Percentiles rank a stretch among this genome's conserved stretches.
Conservation (phyloP, 345 rosid genomes). For the Hypericum androsaemum region DNA sequence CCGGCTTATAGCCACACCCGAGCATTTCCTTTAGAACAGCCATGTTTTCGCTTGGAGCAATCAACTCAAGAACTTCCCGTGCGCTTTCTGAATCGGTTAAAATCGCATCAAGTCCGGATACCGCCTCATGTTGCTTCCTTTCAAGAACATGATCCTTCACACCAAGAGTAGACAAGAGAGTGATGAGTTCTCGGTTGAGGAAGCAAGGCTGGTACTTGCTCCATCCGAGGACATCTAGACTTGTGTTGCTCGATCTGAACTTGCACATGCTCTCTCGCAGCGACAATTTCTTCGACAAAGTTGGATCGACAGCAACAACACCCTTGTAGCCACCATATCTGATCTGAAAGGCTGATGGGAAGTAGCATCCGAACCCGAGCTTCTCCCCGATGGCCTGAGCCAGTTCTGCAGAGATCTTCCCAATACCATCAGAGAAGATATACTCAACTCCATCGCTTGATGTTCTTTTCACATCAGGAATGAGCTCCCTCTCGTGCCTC, state of each 20-base stretch:
- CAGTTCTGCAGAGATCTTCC: constrained; percentile 46
- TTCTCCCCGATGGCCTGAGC: constrained; percentile 39
- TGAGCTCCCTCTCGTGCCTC: constrained; percentile 24
- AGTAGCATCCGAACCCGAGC: constrained; percentile 15
- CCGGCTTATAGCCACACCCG: constrained; percentile 10
- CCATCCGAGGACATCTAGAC: constrained; percentile 41
- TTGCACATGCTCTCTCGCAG: constrained; percentile 31
- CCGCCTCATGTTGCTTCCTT: constrained; percentile 14
- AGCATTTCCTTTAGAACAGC: constrained; percentile 14
- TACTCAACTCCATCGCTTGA: constrained; percentile 14
- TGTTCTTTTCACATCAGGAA: constrained; percentile 30
- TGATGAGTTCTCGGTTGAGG: constrained; percentile 51
- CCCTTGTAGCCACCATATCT: constrained; percentile 52
- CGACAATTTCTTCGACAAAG: constrained; percentile 34
- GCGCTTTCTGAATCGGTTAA: constrained; percentile 13
- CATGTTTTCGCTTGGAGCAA: constrained; percentile 15
- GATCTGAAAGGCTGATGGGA: constrained; percentile 37
- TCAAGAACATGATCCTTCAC: constrained; percentile 16
- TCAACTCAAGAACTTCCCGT: constrained; percentile 13
- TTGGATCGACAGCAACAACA: constrained; percentile 61
- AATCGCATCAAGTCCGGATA: constrained; percentile 12
- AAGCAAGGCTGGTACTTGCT: constrained; percentile 44
- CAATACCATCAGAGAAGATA: constrained; percentile 41
- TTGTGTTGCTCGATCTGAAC: constrained; percentile 20
- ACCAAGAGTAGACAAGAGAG: constrained; percentile 48